phyloP scores from a whole-genome alignment of 306 rosid genomes.

The Delonix regia region DNA sequence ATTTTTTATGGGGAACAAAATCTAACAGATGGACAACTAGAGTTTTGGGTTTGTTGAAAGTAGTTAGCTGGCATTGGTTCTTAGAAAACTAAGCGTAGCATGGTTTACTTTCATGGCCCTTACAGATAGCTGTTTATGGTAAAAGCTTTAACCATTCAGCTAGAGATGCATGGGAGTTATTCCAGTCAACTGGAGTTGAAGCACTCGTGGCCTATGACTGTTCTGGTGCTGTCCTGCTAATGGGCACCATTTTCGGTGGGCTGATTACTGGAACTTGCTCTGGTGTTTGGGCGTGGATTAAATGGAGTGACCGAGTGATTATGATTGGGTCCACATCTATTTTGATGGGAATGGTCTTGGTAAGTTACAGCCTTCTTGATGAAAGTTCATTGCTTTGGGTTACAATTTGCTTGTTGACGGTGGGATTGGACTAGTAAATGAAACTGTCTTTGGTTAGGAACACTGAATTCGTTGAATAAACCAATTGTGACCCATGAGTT shows the following conservation, averaged over 20 bases:
- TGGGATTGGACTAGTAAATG: not conserved
- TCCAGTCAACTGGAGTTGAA: constrained; percentile 98
- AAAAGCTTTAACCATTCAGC: constrained; percentile 93
- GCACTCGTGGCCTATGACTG: constrained; percentile 92
- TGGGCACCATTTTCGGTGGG: constrained; percentile 90
- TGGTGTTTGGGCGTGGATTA: constrained; percentile 90
- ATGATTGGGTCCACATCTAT: constrained; percentile 94
- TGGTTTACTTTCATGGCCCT: constrained; percentile 26
- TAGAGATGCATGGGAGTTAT: constrained; percentile 98
- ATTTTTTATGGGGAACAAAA: not conserved
- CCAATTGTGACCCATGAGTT: not conserved
- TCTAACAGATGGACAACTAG: not conserved
- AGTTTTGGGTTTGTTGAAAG: constrained; percentile 10
- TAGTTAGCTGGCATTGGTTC: constrained; percentile 11
- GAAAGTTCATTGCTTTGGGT: constrained; percentile 2
- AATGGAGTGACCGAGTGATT: constrained; percentile 72
- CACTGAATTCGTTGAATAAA: not conserved
- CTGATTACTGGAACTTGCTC: constrained; percentile 92
- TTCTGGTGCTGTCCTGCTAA: constrained; percentile 91
- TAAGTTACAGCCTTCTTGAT: constrained; percentile 43
- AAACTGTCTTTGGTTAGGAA: not conserved
- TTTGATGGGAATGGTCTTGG: constrained; percentile 98
- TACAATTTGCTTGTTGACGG: not conserved
- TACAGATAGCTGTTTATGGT: constrained; percentile 92
- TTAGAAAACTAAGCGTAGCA: constrained; percentile 16